Base-by-base conservation (phyloP, 2,329 filamentous ascomycete species). In the Stachybotrys chlorohalonatus region DNA sequence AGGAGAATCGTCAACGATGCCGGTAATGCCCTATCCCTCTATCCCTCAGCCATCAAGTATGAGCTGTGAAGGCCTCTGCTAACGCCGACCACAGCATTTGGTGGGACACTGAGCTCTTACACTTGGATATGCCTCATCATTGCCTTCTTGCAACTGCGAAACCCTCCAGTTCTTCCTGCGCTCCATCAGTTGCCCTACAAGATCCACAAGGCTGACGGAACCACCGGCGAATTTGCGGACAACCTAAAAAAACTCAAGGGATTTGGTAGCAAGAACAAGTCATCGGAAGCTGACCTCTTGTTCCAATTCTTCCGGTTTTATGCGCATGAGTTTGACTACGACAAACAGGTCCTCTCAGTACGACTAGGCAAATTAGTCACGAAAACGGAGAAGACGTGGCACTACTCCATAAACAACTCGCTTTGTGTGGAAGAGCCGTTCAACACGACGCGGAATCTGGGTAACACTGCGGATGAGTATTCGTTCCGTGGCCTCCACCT, bases 81-180 rank as follows among this genome's bases (percentile, higher is more conserved):
- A 55, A 68, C 58, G 53, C 47, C 49, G 42, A 13, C 52, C 47
- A 39, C 67, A 95, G 94, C 89, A 56, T 90, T 91, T 67, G 92
- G 94, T 58, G 92, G 90, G 55, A 99, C 94, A 7, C 79, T 99
- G 57, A 97, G 93, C 71, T 99, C 94, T 16, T 99, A 99, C 68
- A 96, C 94, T 24, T 99, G 94, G 94, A 97, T 97, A 68, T 99
- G 94, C 71, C 84, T 99, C 79, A 95, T 97, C 61, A 87, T 99
- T 67, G 95, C 91, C 62, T 99, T 97, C 66, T 80, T 99, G 31
- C 94, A 99, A 72, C 87, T 90, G 52, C 85, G 91, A 63, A 80
- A 87, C 56, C 89, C 90, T 15, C 89, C 93, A 0, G 83, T 99
- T 54, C 73, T 99, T 24, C 94, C 94, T 5, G 84, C 89, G 15